Base-by-base conservation (phyloP, 2,329 filamentous ascomycete genomes). In the Iodosphaeria phyllophila region DNA sequence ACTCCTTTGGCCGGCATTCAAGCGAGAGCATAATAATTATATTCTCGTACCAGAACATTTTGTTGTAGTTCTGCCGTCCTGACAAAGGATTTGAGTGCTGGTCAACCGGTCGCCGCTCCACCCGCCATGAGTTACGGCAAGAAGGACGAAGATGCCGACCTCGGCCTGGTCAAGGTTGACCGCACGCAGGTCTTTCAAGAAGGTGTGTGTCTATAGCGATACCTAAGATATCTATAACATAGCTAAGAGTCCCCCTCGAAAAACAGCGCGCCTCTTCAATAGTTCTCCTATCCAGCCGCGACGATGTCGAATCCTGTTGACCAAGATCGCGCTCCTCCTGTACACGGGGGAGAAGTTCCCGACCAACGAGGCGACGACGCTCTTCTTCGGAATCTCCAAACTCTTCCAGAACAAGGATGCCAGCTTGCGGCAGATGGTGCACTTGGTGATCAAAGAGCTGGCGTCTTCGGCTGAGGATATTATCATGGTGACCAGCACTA, bases 321-420 rank as follows among this genome's bases (percentile, higher is more conserved):
- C 89, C 44, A 95, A 98, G 64, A 89, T 98, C 46, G 80, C 82
- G 24, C 76, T 95, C 30, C 74, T 98, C 35, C 67, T 98, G 41
- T 93, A 93, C 55, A 95, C 83, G 12, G 89, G 89, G 41, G 89
- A 98, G 59, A 83, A 74, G 48, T 98, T 95, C 61, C 84, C 86
- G 22, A 86, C 78, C 31, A 91, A 92, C 47, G 89, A 98, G 68
- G 89, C 89, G 39, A 95, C 89, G 16, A 86, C 82, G 23, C 76
- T 98, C 36, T 98, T 98, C 70, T 95, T 95, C 51, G 84, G 86
- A 41, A 95, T 92, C 52, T 95, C 86, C 33, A 95, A 95, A 65
- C 69, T 95, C 32, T 98, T 98, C 66, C 86, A 95, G 63, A 95
- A 95, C 58, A 95, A 93, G 56, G 89, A 98, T 74, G 78, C 84